Conservation (phyloP, 2,329 filamentous ascomycete genomes). For the Fusarium verrucosum region DNA sequence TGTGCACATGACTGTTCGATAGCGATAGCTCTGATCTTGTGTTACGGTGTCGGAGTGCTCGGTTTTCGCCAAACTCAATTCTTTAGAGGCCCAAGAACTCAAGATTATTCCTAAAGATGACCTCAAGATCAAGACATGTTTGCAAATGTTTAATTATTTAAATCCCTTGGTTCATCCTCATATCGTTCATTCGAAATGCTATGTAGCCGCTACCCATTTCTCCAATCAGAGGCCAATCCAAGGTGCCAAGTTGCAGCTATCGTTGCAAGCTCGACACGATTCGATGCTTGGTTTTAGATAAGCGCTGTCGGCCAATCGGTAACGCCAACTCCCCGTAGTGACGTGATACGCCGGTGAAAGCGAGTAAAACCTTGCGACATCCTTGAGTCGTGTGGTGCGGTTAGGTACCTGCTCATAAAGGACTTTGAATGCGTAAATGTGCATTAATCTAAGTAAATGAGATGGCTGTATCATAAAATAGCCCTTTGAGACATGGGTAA, state of each 20-base stretch:
- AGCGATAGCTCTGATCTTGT: background rate
- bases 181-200: background rate
- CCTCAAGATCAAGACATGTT: too few relatives aligned
- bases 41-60: background rate
- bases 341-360: conserved; percentile 2
- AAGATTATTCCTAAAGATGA: too few relatives aligned
- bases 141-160: too few relatives aligned
- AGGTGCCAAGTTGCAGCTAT: conserved; percentile 9
- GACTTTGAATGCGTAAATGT: background rate
- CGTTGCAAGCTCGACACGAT: conserved; percentile 23
- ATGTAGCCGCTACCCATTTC: background rate
- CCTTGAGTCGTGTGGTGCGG: conserved; percentile 22
- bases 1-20: too few relatives aligned
- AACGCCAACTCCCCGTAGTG: conserved; percentile 12
- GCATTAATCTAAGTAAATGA: background rate
- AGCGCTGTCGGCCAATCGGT: conserved; percentile 20
- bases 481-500: background rate
- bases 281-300: conserved; percentile 13
- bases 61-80: too few relatives aligned
- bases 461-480: background rate
- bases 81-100: too few relatives aligned
- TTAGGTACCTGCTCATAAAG: background rate
- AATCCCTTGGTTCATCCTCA: background rate
- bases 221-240: conserved; percentile 7
- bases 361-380: background rate